Evolutionary conservation across 306 rosid genomes (phyloP).

Genomic region (Datisca glomerata): DNA sequence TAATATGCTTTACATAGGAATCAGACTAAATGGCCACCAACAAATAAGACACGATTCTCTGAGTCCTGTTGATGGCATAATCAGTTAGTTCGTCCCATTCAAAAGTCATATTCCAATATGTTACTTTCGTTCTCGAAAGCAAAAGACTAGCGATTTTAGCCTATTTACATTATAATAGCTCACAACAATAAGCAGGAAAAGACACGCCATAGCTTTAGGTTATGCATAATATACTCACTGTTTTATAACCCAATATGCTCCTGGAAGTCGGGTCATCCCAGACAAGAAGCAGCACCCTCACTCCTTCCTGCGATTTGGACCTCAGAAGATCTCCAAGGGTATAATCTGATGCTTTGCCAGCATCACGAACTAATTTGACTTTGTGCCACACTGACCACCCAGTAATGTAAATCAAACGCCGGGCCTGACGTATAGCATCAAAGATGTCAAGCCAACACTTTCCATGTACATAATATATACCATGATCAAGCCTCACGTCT

Average conservation of each 20-base stretch:
- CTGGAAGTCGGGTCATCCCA: constrained; percentile 99
- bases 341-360: constrained; percentile 20
- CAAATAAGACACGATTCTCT: too few relatives aligned
- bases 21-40: too few relatives aligned
- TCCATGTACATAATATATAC: constrained; percentile 59
- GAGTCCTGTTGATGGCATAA: too few relatives aligned
- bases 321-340: constrained; percentile 73
- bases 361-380: constrained; percentile 66
- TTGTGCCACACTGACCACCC: constrained; percentile 99
- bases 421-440: constrained; percentile 63
- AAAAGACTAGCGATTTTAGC: too few relatives aligned
- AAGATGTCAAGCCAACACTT: constrained; percentile 81
- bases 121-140: too few relatives aligned
- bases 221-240: constrained; percentile 65
- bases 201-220: too few relatives aligned
- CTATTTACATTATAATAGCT: too few relatives aligned
- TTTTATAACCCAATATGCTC: constrained; percentile 71
- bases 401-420: constrained; percentile 64
- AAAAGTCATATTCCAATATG: too few relatives aligned
- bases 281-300: constrained; percentile 88
- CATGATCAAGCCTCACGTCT: constrained; percentile 44
- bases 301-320: constrained; percentile 89
- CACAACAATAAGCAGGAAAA: too few relatives aligned
- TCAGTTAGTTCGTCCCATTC: too few relatives aligned
- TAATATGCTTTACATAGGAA: background rate